Evolutionary conservation across 768 basidiomycete genomes (phyloP), one percentile per base, ranked within the genome.

Genomic region (Russula brevipes): DNA sequence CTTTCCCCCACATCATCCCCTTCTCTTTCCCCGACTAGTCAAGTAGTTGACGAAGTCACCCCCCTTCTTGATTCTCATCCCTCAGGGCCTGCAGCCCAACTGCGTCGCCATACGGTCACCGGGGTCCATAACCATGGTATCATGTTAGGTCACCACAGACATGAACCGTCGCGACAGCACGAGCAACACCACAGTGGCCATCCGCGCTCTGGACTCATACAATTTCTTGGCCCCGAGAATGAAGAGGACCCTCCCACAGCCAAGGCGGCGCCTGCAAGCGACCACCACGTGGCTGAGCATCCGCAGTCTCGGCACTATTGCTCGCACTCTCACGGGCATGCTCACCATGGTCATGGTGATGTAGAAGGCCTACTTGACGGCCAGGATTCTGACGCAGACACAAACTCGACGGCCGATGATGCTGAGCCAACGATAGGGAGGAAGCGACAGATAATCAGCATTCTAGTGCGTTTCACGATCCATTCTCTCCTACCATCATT

Each of bases 361-460:
- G 12, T 65, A 16, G 67, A 68, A 5, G 46, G 16, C n/a, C 47
- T 63, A 7, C 63, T 62, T 8, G 64, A 56, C 30, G 24, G 33
- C 5, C 16, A 50, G 1, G 60, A 57, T 24, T 56, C 41, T 8
- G 62, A 62, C 9, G 38, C 38, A 11, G 64, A 60, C 36, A 35
- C 51, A 1, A 53, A 53, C 19, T 67, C 56, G 47, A 53, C 38
- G 4, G 11, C 57, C 30, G 56, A 54, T 57, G 72, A 69, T 45
- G 68, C 66, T 5, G 70, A 72, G 14, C 70, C 73, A 0, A 73
- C 64, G 46, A 70, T 85, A 9, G 83, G 84, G 8, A 77, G 84
- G 59, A 78, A 80, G 69, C 75, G 87, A 60, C 88, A 90, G 69
- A 76, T 93, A 47, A 81, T 93, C 54, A 86, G 89, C 3, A 86